phyloP scores from a whole-genome alignment of 1,284 basidiomycete species.

The Moesziomyces sp. region DNA sequence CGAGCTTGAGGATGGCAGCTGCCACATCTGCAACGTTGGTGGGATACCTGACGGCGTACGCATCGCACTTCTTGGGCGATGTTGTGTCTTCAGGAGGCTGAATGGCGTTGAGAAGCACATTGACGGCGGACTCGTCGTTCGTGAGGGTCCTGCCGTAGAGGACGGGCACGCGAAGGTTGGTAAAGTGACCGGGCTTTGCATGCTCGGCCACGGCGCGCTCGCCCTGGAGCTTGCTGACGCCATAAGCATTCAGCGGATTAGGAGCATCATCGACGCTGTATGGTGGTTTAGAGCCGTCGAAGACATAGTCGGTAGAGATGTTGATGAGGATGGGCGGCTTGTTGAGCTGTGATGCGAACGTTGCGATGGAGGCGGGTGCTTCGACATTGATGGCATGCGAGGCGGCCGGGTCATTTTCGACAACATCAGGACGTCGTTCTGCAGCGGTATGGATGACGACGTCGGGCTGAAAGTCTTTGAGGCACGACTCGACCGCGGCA shows the following conservation, averaged over 20 bases:
- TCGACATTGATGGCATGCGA: conserved; percentile 70
- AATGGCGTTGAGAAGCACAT: conserved; percentile 58
- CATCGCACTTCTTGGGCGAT: conserved; percentile 48
- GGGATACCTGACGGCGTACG: conserved; percentile 70
- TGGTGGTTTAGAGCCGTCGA: conserved; percentile 68
- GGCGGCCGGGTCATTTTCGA: conserved; percentile 69
- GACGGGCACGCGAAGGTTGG: conserved; percentile 69
- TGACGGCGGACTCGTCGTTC: conserved; percentile 64
- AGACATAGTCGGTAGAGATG: conserved; percentile 70
- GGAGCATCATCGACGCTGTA: conserved; percentile 69
- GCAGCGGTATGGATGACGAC: conserved; percentile 71
- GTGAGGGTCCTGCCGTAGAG: conserved; percentile 57
- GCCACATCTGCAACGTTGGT: conserved; percentile 71
- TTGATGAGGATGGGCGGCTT: conserved; percentile 68
- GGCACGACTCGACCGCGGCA: conserved; percentile 68
- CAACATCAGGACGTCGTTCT: conserved; percentile 69
- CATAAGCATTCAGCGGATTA: conserved; percentile 71
- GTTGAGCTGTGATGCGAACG: conserved; percentile 50
- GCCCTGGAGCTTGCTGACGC: conserved; percentile 63
- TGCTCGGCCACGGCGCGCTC: conserved; percentile 65
- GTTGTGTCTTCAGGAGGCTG: conserved; percentile 19
- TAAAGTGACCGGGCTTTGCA: conserved; percentile 52
- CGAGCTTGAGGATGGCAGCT: conserved; percentile 68
- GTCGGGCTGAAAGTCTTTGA: conserved; percentile 67
- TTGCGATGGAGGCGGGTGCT: conserved; percentile 68